phyloP scores from a whole-genome alignment of 352 stramenopile genomes.

The Phytophthora hybrid region DNA sequence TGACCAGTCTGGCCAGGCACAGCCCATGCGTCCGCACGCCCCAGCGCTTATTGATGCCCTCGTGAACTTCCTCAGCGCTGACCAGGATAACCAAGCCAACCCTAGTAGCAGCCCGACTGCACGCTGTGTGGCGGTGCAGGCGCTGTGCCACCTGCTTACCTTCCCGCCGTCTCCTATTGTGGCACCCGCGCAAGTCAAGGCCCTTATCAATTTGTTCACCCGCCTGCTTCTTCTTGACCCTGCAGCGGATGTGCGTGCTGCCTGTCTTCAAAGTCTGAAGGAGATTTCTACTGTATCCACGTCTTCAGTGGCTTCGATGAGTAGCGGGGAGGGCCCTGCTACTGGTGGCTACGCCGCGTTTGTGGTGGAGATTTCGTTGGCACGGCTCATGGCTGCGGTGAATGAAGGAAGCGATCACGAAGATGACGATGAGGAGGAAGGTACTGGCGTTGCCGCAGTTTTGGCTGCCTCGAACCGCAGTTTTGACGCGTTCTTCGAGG shows the following conservation, averaged over 20 bases:
- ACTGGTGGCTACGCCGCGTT: constrained; percentile 71
- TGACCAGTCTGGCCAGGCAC: constrained; percentile 71
- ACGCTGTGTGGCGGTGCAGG: constrained; percentile 70
- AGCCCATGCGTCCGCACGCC: constrained; percentile 81
- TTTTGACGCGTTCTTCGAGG: constrained; percentile 73
- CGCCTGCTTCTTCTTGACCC: constrained; percentile 72
- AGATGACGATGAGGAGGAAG: constrained; percentile 43
- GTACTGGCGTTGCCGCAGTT: constrained; percentile 41
- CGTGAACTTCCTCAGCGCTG: constrained; percentile 60
- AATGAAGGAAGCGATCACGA: constrained; percentile 46
- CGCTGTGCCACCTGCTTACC: constrained; percentile 78
- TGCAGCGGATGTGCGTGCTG: constrained; percentile 67
- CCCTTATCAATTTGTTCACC: constrained; percentile 81
- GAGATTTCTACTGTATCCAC: constrained; percentile 76
- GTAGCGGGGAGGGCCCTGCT: constrained; percentile 27
- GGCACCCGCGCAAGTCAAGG: constrained; percentile 63
- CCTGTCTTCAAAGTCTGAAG: constrained; percentile 74
- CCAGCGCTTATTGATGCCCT: constrained; percentile 66
- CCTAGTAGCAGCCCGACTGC: constrained; percentile 51
- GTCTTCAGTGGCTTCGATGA: constrained; percentile 15
- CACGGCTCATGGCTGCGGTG: constrained; percentile 69
- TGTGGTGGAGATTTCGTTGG: constrained; percentile 80
- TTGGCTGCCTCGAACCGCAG: constrained; percentile 60
- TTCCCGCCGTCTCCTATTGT: constrained; percentile 85
- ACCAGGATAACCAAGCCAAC: constrained; percentile 31